A percentile compares a stretch with the other conserved stretches of the same genome.
Conservation (phyloP, 2,329 filamentous ascomycete genomes). For the Stagonosporopsis rhizophila region DNA sequence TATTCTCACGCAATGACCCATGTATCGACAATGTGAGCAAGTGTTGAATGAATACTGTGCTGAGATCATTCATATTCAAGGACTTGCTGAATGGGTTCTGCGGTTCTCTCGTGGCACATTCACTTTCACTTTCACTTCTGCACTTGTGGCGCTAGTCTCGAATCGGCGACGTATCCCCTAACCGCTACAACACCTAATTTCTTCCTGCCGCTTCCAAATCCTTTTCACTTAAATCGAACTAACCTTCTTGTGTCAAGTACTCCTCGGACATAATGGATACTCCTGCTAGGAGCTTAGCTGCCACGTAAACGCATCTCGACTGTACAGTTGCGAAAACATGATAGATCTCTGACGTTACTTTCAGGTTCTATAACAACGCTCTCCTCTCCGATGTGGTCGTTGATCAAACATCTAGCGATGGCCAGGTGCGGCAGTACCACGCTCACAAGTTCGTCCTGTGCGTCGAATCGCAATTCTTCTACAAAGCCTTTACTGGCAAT, state of each 20-base stretch:
- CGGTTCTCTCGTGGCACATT: background rate
- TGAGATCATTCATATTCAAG: too few species aligned
- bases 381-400: conserved; percentile 18
- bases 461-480: conserved; percentile 17
- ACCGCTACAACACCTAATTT: too few species aligned
- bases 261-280: background rate
- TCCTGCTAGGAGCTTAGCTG: background rate
- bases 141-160: too few species aligned
- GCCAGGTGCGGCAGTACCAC: conserved; percentile 11
- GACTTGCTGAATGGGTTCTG: too few species aligned
- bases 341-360: background rate
- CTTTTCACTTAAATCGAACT: too few species aligned
- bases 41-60: too few species aligned
- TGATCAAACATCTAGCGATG: conserved; percentile 2
- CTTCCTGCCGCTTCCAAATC: background rate
- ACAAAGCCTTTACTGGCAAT: conserved; percentile 18
- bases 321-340: background rate
- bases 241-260: background rate
- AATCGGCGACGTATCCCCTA: too few species aligned
- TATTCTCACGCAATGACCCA: background rate
- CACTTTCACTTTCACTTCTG: background rate
- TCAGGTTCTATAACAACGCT: conserved; percentile 20
- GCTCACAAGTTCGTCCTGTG: conserved; percentile 19
- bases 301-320: background rate
- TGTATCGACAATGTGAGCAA: too few species aligned